These are phyloP conservation scores for Suillus alpinus DNA, from an alignment of 768 basidiomycete species.

Conservation along the genomic window DNA sequence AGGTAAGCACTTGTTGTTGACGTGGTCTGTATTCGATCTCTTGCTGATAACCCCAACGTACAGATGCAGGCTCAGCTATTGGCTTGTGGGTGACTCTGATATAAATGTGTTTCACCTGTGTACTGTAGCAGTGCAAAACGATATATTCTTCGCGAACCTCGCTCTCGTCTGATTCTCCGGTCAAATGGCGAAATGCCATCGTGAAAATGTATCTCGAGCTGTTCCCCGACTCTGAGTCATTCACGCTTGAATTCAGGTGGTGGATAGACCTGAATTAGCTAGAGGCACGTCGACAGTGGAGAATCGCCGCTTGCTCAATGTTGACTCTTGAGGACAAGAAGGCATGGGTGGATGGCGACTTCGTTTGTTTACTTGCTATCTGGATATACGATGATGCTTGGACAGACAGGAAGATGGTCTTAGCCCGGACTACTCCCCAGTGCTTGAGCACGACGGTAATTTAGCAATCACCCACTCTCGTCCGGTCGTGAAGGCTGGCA, in stretches of 20 bases:
- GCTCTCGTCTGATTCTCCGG: constrained; percentile 79
- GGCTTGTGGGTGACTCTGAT: background rate
- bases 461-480: background rate
- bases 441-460: constrained; percentile 87
- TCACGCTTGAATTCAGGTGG: constrained; percentile 53
- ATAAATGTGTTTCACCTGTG: background rate
- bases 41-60: background rate
- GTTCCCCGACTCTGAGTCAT: constrained; percentile 59
- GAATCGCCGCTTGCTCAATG: constrained; percentile 51
- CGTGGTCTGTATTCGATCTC: background rate
- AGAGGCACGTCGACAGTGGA: constrained; percentile 68
- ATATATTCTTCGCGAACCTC: constrained; percentile 7
- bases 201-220: constrained; percentile 55
- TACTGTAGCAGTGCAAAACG: background rate
- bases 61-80: background rate
- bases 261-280: constrained; percentile 67
- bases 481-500: background rate
- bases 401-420: constrained; percentile 95
- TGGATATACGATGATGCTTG: constrained; percentile 92
- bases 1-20: background rate
- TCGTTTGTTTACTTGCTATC: constrained; percentile 77
- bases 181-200: constrained; percentile 81
- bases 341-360: constrained; percentile 94
- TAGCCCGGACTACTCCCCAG: constrained; percentile 84
- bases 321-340: constrained; percentile 56